phyloP scores from a whole-genome alignment of 805 yeast species.

The Dipodascopsis uninucleata region DNA sequence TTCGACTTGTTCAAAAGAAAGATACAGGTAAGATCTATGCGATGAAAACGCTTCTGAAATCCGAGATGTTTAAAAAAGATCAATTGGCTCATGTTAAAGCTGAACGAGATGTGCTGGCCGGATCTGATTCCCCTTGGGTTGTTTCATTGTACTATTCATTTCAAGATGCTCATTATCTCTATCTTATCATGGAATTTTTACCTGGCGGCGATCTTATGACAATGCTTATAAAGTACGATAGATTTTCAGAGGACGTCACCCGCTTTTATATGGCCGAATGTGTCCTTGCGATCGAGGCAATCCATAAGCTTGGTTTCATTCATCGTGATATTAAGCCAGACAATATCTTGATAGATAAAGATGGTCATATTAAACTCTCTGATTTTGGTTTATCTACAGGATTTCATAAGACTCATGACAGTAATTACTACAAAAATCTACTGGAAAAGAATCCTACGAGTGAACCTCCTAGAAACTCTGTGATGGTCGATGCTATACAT shows the following conservation, averaged over 20 bases:
- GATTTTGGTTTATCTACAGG: conserved; percentile 87
- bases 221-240: conserved; percentile 91
- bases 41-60: conserved; percentile 85
- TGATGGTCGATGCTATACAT: conserved; percentile 91
- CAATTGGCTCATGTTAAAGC: conserved; percentile 95
- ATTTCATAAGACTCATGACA: conserved; percentile 90
- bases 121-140: conserved; percentile 84
- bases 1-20: conserved; percentile 83
- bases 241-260: conserved; percentile 83
- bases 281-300: conserved; percentile 90
- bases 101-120: conserved; percentile 91
- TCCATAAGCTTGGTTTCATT: conserved; percentile 87
- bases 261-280: conserved; percentile 95
- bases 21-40: conserved; percentile 92
- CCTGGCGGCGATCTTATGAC: conserved; percentile 93
- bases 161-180: conserved; percentile 71
- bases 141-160: conserved; percentile 77
- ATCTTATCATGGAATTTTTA: conserved; percentile 74
- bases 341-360: conserved; percentile 80
- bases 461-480: conserved; percentile 57
- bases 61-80: conserved; percentile 92
- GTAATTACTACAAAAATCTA: conserved; percentile 76
- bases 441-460: conserved; percentile 51
- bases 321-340: conserved; percentile 98
- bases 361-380: conserved; percentile 63